phyloP scores from a whole-genome alignment of 2,329 filamentous ascomycete genomes.

The Verticillium isaacii region DNA sequence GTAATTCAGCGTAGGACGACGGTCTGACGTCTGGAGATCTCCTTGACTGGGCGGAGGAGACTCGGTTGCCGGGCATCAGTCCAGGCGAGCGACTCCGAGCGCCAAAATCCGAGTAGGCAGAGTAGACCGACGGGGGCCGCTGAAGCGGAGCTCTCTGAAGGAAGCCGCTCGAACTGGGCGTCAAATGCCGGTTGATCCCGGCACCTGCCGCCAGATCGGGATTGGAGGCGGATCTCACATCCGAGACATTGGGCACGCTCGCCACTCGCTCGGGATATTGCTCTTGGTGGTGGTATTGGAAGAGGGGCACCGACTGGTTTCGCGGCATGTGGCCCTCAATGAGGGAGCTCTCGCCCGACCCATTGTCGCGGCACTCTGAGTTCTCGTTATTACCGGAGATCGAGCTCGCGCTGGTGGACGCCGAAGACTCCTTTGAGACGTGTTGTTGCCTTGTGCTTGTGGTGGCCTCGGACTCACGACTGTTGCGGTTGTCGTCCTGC shows the following conservation, averaged over 20 bases:
- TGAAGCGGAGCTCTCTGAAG: conserved; percentile 54
- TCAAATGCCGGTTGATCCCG: conserved; percentile 57
- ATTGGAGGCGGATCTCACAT: conserved; percentile 41
- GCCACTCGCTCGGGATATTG: conserved; percentile 35
- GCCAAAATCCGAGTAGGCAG: conserved; percentile 64
- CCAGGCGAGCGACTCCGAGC: conserved; percentile 58
- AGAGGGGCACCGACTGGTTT: conserved; percentile 45
- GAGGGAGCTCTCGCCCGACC: conserved; percentile 47
- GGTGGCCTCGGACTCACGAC: conserved; percentile 49
- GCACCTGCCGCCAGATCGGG: conserved; percentile 45
- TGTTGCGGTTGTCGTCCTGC: conserved; percentile 38
- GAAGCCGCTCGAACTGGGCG: conserved; percentile 46
- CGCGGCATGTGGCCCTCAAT: conserved; percentile 37
- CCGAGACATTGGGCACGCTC: conserved; percentile 35
- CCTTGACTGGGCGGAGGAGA: conserved; percentile 44
- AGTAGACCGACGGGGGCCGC: conserved; percentile 74
- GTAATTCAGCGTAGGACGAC: conserved; percentile 53
- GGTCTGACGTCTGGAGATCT: conserved; percentile 51
- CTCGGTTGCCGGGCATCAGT: conserved; percentile 36
- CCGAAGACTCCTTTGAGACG: conserved; percentile 46
- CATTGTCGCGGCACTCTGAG: conserved; percentile 37
- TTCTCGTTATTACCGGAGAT: conserved; percentile 46
- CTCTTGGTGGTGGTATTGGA: conserved; percentile 61
- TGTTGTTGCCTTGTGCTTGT: conserved; percentile 44
- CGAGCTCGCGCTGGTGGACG: conserved; percentile 52